Conservation (phyloP, 2,329 filamentous ascomycete species). For the Raffaelea ambrosiae region DNA sequence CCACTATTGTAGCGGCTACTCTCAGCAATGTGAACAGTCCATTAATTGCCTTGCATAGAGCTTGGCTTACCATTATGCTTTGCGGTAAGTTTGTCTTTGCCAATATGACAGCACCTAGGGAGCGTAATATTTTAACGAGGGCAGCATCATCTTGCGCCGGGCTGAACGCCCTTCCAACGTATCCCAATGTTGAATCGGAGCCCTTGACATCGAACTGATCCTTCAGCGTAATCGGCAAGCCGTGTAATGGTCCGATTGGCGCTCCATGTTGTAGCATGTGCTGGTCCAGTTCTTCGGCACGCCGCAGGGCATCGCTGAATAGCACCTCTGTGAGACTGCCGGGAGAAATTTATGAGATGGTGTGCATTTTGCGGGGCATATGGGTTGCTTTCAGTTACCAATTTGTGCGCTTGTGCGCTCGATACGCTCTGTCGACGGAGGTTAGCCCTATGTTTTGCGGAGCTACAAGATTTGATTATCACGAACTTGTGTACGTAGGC, state of each 20-base stretch:
- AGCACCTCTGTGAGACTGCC: slow-evolving; percentile 33
- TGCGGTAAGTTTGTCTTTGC: slow-evolving; percentile 20
- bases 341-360: too few species aligned
- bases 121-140: slow-evolving; percentile 17
- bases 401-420: too few species aligned
- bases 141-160: slow-evolving; percentile 3
- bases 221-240: slow-evolving; percentile 28
- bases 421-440: too few species aligned
- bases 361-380: too few species aligned
- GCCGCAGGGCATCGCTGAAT: slow-evolving; percentile 21
- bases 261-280: slow-evolving; percentile 17
- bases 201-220: slow-evolving; percentile 22
- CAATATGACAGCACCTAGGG: slow-evolving; percentile 19
- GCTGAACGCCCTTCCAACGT: slow-evolving; percentile 20
- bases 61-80: slow-evolving; percentile 14
- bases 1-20: too few species aligned
- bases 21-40: too few species aligned
- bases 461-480: too few species aligned
- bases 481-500: slow-evolving; percentile 5
- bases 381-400: too few species aligned
- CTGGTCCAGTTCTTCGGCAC: slow-evolving; percentile 22
- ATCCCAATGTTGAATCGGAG: slow-evolving; percentile 18
- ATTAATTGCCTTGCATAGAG: background rate
- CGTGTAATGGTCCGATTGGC: slow-evolving; percentile 26
- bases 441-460: too few species aligned